Evolutionary conservation across 148 eudicot genomes (phyloP), one percentile per base, ranked within the genome.

Genomic region (Camellia granthamiana): DNA sequence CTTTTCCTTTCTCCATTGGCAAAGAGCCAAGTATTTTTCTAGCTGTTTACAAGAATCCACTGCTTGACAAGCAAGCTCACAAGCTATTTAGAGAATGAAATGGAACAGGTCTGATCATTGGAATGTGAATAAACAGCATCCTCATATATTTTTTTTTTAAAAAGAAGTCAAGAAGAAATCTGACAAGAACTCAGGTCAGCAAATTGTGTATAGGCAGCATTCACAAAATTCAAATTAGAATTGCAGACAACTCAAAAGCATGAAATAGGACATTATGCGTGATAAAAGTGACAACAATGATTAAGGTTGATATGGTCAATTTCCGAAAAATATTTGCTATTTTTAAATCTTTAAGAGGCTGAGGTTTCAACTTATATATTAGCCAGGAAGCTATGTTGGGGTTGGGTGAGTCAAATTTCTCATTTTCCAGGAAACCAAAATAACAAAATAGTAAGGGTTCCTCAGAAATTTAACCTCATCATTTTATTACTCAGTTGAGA

Each of bases 1-100:
- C 85, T 67, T 63, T 84, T 85, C 85, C 88, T 84, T 92, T 93
- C 87, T 93, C 98, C 97, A 93, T 87, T 86, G 80, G 78, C 44
- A 47, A 75, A 82, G 76, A 55, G 77, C 79, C 81, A 80, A 86
- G 69, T 72, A 66, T 76, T 81, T 79, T 82, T 69, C 52, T 82
- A 67, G 81, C 90, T 85, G 88, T 81, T 87, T 83, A 84, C 56
- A 88, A 82, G 72, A 85, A 56, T 76, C 70, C 84, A 88, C 88
- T 88, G 87, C 86, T 83, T 49, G 84, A 85, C 87, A 90, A n/a
- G 84, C 85, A 90, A 83, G 86, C 89, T 85, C 81, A 86, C 86
- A 86, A 72, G 75, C 59, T 44, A 89, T 85, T 91, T 74, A 89
- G 87, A 80, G 51, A 87, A 16, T 21, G 78, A 78, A 80, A 23